phyloP scores from a whole-genome alignment of 305 asterid genomes.

The Rubia tinctorum region DNA sequence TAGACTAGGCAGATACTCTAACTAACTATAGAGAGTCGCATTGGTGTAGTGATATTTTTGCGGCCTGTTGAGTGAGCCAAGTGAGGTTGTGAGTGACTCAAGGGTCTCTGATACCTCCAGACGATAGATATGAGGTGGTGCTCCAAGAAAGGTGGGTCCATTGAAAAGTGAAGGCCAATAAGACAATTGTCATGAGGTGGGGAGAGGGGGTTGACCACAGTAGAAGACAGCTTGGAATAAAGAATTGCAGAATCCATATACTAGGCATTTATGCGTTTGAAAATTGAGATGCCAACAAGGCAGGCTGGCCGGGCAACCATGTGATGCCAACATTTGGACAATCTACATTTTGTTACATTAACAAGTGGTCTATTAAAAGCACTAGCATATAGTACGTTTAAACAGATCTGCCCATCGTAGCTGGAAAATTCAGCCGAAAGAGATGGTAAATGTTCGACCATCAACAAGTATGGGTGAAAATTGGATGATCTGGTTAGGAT shows the following conservation, averaged over 20 bases:
- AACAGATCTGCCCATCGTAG: background rate
- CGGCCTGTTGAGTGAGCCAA: too few species aligned
- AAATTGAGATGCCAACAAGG: conserved; percentile 7
- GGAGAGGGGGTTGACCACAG: background rate
- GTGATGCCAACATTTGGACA: conserved; percentile 10
- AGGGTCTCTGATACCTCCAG: too few species aligned
- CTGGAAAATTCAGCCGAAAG: background rate
- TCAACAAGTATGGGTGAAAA: background rate
- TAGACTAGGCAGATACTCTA: too few species aligned
- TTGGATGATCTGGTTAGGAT: background rate
- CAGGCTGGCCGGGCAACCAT: conserved; percentile 11
- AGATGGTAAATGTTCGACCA: background rate
- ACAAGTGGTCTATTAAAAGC: too few species aligned
- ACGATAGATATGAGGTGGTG: too few species aligned
- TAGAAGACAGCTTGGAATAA: background rate
- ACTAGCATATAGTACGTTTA: background rate
- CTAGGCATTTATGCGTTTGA: background rate
- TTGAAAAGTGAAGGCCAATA: background rate
- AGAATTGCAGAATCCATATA: background rate
- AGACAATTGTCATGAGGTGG: background rate
- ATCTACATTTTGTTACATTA: background rate
- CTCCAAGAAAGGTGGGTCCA: too few species aligned
- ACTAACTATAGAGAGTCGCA: too few species aligned
- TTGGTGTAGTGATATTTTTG: too few species aligned
- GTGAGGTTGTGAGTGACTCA: too few species aligned